Evolutionary conservation across 2,329 filamentous ascomycete genomes (phyloP), one percentile per base, ranked within the genome.

Genomic region (Colletotrichum karsti): DNA sequence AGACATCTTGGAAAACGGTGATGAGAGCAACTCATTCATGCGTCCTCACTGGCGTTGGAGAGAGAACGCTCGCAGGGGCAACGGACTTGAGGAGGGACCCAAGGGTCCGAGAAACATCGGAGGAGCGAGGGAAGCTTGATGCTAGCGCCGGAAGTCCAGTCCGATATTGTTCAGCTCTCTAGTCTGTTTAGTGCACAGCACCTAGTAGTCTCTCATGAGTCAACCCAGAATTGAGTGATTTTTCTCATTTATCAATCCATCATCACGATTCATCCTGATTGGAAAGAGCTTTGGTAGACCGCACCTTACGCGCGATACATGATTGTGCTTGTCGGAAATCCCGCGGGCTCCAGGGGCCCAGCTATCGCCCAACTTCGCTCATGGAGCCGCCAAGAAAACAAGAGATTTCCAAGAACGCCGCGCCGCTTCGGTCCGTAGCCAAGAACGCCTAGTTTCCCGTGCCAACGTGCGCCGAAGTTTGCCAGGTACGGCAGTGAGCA

Each of bases 81-180:
- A 77, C 44, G 77, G 77, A 0, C 67, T 78, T 6, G 74, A 78
- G 33, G 75, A 78, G 28, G 77, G 77, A 0, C 76, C 76, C 1
- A 48, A 44, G 3, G 72, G 73, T 18, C 72, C 72, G 5, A 62
- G 75, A 56, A 73, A 77, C 54, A 73, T 74, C 12, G 62, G 26
- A 41, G 9, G 30, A 7, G 20, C 26, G 4, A 46, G 22, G 7
- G 8, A 30, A 28, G 22, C 12, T n/a, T n/a, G n/a, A 41, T 41
- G 12, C 18, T 24, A 2, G 28, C 8, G 12, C 12, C 24, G 15
- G 18, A 28, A 24, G 10, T 50, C 9, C 8, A 18, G n/a, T 30
- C 24, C n/a, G 9, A 50, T 50, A 20, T 28, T 28, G 26, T 30
- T 24, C 7, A 50, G 8, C 8, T n/a, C n/a, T n/a, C n/a, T n/a